Evolutionary conservation across 2,329 filamentous ascomycete species (phyloP), one percentile per base, ranked within the genome.

Genomic region (Colletotrichum sidae): DNA sequence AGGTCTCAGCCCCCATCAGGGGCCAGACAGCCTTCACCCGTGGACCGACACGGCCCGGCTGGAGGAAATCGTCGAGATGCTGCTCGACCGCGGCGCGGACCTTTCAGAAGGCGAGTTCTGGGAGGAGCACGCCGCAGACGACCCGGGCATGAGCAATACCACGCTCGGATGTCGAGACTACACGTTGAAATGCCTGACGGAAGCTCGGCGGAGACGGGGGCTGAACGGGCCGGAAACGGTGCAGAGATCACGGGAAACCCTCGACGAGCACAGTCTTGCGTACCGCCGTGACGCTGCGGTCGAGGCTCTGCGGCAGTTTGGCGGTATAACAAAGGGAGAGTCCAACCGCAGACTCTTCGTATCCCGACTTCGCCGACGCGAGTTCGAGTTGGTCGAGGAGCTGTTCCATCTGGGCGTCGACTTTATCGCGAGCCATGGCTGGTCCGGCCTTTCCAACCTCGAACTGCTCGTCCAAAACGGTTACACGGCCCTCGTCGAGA

Each of bases 61-160:
- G 38, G 69, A 69, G 5, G 71, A 72, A 33, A 73, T 73, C 35
- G n/a, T 72, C 8, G 64, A 70, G 8, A 62, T 73, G 67, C 58
- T 74, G 2, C 51, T 69, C 15, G 12, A 65, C 9, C 35, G 63
- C 50, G 67, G 68, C 2, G 68, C 54, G n/a, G 44, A 71, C 37
- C 3, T 55, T 8, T 67, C 65, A 13, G 17, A 51, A 11, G 17
- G 13, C 17, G n/a, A 33, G 13, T 34, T 45, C 12, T 7, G 8
- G 35, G 34, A 9, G 38, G n/a, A 8, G n/a, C 44, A 39, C 13
- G 47, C 41, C 12, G 35, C 15, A 6, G 15, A 15, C 17, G 42
- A 46, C 8, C 17, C 34, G 10, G 34, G 25, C 6, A n/a, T 55
- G 42, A 46, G 11, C 6, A 41, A 15, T 11, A 54, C 52, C 10